These are phyloP conservation scores for Microascus cirrosus DNA, from an alignment of 2,329 filamentous ascomycete species.

Conservation along the genomic window DNA sequence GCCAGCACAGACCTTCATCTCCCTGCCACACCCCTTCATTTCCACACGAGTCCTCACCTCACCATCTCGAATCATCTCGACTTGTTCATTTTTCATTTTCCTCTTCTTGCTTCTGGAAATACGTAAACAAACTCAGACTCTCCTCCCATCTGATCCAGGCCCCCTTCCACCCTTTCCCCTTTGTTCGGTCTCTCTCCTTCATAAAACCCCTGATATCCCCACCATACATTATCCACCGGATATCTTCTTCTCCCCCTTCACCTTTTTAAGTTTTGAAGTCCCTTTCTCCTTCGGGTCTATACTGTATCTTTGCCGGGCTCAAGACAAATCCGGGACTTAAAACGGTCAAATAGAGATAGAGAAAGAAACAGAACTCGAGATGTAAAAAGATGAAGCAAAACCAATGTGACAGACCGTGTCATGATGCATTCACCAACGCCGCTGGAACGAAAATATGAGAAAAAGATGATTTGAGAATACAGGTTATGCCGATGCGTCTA, in stretches of 20 bases:
- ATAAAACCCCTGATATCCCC: background rate
- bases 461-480: conserved; percentile 1
- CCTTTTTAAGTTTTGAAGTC: background rate
- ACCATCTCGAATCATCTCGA: background rate
- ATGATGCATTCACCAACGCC: conserved; percentile 2
- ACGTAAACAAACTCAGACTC: background rate
- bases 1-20: background rate
- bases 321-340: background rate
- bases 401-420: background rate
- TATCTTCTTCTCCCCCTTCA: too few species aligned
- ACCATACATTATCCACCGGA: background rate
- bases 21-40: background rate
- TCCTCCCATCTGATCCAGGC: background rate
- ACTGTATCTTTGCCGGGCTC: background rate
- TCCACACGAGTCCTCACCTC: background rate
- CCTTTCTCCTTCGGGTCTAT: background rate
- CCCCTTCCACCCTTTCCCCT: background rate
- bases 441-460: background rate
- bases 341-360: background rate
- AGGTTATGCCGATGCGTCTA: conserved; percentile 22
- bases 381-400: background rate
- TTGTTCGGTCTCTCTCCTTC: background rate
- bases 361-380: background rate
- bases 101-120: background rate
- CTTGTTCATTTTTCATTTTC: background rate